Percentiles rank a stretch among this genome's conserved stretches.
These are phyloP conservation scores for Nicotiana obtusifolia DNA, from an alignment of 257 asterid species.

Conservation along the genomic window DNA sequence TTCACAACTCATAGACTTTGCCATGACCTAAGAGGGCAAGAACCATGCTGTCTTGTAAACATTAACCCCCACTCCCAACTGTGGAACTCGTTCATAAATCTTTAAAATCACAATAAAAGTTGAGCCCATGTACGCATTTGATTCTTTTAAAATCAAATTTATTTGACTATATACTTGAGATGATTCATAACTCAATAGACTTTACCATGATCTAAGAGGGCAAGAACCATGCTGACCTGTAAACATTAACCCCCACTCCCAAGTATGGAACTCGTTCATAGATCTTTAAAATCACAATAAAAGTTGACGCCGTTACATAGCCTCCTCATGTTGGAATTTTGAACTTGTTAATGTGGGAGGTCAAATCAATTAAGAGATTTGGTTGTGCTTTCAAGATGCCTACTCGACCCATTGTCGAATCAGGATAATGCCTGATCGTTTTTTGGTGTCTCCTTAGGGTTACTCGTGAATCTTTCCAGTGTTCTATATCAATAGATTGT, in stretches of 20 bases:
- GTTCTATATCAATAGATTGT: background rate
- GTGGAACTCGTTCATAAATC: background rate
- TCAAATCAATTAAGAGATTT: background rate
- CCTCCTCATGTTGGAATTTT: background rate
- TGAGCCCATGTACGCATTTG: too few species aligned
- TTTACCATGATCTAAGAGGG: background rate
- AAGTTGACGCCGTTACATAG: background rate
- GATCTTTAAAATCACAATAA: background rate
- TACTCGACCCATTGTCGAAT: background rate
- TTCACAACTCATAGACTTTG: background rate
- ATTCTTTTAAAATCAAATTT: too few species aligned
- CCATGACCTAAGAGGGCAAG: background rate
- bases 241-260: too few species aligned
- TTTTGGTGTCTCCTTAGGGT: background rate
- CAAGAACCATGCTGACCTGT: background rate
- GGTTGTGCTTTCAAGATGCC: background rate
- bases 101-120: background rate
- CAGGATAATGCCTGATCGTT: background rate
- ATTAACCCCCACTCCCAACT: background rate
- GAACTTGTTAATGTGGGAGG: background rate
- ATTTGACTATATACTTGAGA: background rate
- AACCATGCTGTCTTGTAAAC: background rate
- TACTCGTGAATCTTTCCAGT: background rate
- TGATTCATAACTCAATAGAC: background rate
- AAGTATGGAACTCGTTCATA: background rate